Base-by-base conservation (phyloP, 192 early-diverging fungal genomes). In the Geranomyces variabilis region DNA sequence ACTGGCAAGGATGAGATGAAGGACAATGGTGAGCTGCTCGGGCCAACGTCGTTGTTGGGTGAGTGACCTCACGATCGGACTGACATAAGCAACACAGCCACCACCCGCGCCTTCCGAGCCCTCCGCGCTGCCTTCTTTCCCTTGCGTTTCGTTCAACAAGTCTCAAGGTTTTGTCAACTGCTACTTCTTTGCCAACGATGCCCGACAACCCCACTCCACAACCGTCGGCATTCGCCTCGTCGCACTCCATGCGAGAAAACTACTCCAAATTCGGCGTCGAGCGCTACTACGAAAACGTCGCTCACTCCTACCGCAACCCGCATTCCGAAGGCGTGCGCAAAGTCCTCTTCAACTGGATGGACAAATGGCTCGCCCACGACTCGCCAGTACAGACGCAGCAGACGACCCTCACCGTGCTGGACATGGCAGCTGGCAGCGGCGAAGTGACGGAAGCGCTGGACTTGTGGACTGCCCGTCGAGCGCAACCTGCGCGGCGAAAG, bases 371-470 rank as follows among this genome's bases (percentile, higher is more conserved):
- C 22, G 28, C 22, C 28, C 58, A 60, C 24, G 6, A 53, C 17
- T 10, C 46, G 10, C 46, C 46, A 47, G 10, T 19, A 10, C 46
- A 47, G 19, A 10, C 46, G 46, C 12, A 47, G 19, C 12, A 47
- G 12, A n/a, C n/a, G n/a, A n/a, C n/a, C n/a, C n/a, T n/a, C n/a
- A n/a, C 55, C 55, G 29, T 72, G 17, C 44, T 72, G 8, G 70
- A 72, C 44, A 53, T 72, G 70, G 70, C 70, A 0, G 70, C 70
- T 1, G 70, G 70, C 13, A 64, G 61, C 57, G 70, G 69, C 2
- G 69, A 70, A 55, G 69, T 60, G 8, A 61, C 69, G 0, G 57
- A 55, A 31, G 36, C 69, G 8, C 17, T 70, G 1, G 51, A 55
- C 51, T 7, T n/a, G 15, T 55, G 51, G 51, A 41, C 36, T 41